Base-by-base conservation (phyloP, 176 grass and related monocot species). In the Triticum timopheevii region DNA sequence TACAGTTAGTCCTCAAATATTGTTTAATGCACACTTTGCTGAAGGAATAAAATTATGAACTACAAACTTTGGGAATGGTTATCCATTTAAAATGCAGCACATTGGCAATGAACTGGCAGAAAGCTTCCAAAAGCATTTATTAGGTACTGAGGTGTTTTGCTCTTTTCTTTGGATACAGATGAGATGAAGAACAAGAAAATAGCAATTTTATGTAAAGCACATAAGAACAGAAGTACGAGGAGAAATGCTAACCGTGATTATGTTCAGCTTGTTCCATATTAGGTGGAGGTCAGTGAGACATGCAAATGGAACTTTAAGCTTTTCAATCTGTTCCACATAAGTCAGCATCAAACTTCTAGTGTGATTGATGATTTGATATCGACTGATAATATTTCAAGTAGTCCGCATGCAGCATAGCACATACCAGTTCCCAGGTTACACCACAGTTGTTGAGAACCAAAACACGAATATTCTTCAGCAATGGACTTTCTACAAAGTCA, bases 401-500 rank as follows among this genome's bases (percentile, higher is more conserved):
- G 7, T 24, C 56, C 40, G 36, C 20, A 64, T 28, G 35, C 7
- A 40, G 52, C 66, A 83, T 92, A 95, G 86, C 88, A 87, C 78
- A 79, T 92, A 96, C 97, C 90, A 88, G 74, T 90, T 91, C 90
- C 97, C 97, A 98, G 34, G 90, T 89, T 34, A 98, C 39, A 36
- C 85, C 65, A 17, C 92, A 96, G 66, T 94, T 93, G 67, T 94
- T 98, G 35, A 98, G 93, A 86, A 98, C 97, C 80, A 98, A 69
- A 89, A 94, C 49, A 62, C 6, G 50, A 40, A 96, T 96, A 63
- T 84, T 90, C 74, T 82, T 81, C 34, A 96, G 87, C 63, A 61
- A 85, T 67, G 76, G 76, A 91, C 77, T 85, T 52, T 93, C 85
- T 23, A 36, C 62, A 63, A 93, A 62, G 44, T 96, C 77, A 84